Base-by-base conservation (phyloP, 352 stramenopile species). In the Phytophthora ramorum region DNA sequence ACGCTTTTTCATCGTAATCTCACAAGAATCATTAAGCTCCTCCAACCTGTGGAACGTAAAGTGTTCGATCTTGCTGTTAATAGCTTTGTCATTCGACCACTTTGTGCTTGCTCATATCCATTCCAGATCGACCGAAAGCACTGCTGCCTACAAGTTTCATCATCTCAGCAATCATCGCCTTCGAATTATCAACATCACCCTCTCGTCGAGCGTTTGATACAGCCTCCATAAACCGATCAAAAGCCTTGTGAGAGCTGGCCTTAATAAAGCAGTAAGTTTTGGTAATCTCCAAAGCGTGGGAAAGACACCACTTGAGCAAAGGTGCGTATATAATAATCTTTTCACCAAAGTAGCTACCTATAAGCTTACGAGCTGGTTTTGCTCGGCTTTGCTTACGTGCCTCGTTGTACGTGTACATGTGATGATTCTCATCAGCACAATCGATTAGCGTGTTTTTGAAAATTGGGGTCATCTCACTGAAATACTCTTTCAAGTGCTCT, bases 301-400 rank as follows among this genome's bases (percentile, higher is more conserved):
- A 16, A 17, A 82, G 7, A 20, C 79, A 82, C 74, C 74, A 82
- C 14, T 75, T 78, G 1, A 83, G 41, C 14, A 78, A 24, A 7
- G 71, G 66, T 1, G 67, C 61, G 30, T 79, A 79, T 7, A 83
- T 69, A 0, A 83, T 48, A 37, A 74, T 80, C 19, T 72, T 49
- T 35, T 66, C 59, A 10, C 63, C 71, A 56, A 81, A 78, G 40
- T 76, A 78, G 12, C 45, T 66, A 24, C 68, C 63, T 24, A 78
- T 76, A 0, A 80, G 50, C 41, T 79, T 80, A 0, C 35, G 35
- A 53, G 41, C 37, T 41, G 37, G 50, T 16, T 64, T 64, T 41
- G 32, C 52, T 53, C 46, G 46, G 46, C 35, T 53, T 53, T 9
- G 13, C 41, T 34, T 49, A 16, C 38, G 22, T 40, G 30, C 38